Percentiles rank a stretch among this genome's conserved stretches.
These are phyloP conservation scores for Hyaloperonospora brassicae DNA, from an alignment of 352 stramenopile species.

Conservation along the genomic window DNA sequence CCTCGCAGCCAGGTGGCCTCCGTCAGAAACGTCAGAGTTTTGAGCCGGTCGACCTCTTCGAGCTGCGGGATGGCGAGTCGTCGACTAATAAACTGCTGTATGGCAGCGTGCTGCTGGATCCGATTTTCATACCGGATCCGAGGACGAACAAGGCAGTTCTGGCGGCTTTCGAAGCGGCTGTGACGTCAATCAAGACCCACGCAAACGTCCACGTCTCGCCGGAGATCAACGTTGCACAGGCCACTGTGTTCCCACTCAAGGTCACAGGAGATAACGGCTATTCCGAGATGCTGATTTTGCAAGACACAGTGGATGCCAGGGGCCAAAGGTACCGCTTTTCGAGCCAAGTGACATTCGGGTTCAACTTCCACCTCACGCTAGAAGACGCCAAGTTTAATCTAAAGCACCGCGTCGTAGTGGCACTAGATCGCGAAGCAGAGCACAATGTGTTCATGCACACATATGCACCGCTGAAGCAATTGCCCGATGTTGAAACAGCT, in stretches of 20 bases:
- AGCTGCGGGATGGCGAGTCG: slow-evolving; percentile 7
- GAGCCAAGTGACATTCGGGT: slow-evolving; percentile 60
- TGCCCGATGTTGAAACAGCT: slow-evolving; percentile 5
- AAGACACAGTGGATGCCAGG: slow-evolving; percentile 33
- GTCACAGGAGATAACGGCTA: slow-evolving; percentile 62
- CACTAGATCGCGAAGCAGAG: slow-evolving; percentile 55
- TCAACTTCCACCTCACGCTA: slow-evolving; percentile 65
- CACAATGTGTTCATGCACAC: slow-evolving; percentile 75
- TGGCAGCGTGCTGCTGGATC: slow-evolving; percentile 47
- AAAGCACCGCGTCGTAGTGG: slow-evolving; percentile 53
- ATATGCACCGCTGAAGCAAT: slow-evolving; percentile 24
- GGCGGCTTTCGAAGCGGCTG: slow-evolving; percentile 33
- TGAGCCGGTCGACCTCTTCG: slow-evolving; percentile 52
- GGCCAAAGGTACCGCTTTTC: slow-evolving; percentile 37
- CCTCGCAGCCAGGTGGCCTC: slow-evolving; percentile 39
- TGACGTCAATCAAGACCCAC: slow-evolving; percentile 31
- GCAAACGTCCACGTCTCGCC: slow-evolving; percentile 37
- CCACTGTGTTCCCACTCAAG: slow-evolving; percentile 38
- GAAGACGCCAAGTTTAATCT: slow-evolving; percentile 47
- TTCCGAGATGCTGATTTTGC: slow-evolving; percentile 59
- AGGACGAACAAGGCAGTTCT: slow-evolving; percentile 36
- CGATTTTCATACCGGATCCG: slow-evolving; percentile 22
- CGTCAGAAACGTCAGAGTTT: slow-evolving; percentile 44
- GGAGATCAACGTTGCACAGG: slow-evolving; percentile 23
- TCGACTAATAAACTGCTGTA: slow-evolving; percentile 46